Evolutionary conservation across 2,329 filamentous ascomycete genomes (phyloP).

Genomic region (Beauveria pseudobassiana): DNA sequence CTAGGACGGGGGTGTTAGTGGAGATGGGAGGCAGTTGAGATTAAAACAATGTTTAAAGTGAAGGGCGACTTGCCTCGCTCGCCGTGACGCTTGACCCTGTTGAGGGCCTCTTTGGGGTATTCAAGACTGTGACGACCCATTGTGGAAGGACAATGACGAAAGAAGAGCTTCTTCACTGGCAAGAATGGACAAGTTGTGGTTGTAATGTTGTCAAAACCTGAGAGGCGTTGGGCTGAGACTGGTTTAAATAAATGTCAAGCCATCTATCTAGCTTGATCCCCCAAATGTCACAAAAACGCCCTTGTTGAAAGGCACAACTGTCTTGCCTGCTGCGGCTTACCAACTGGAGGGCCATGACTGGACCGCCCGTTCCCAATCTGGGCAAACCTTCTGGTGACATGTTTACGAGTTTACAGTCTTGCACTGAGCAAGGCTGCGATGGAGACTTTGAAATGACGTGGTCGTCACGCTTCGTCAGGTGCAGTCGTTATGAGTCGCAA

Average conservation of each 20-base stretch:
- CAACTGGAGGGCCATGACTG: not conserved
- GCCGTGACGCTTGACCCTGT: constrained; percentile 61
- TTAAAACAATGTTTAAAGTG: too few species aligned
- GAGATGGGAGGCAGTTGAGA: not conserved
- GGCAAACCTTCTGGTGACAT: not conserved
- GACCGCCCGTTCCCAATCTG: not conserved
- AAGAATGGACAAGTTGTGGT: not conserved
- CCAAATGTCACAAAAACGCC: not conserved
- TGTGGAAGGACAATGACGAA: not conserved
- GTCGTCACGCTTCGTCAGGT: not conserved
- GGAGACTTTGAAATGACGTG: too few species aligned
- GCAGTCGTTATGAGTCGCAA: constrained; percentile 9
- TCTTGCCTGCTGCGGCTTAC: not conserved
- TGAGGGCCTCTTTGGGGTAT: constrained; percentile 57
- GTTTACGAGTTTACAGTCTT: too few species aligned
- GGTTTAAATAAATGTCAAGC: not conserved
- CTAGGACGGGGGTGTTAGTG: constrained; percentile 30
- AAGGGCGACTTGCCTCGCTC: constrained; percentile 44
- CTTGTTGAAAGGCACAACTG: not conserved
- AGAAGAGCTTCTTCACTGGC: not conserved
- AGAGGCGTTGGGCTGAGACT: not conserved
- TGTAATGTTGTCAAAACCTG: not conserved
- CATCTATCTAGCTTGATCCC: not conserved
- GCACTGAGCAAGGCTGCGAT: too few species aligned
- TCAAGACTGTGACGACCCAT: constrained; percentile 37